Conservation (phyloP, 495 filamentous ascomycete genomes). For the Neurospora sp. region DNA sequence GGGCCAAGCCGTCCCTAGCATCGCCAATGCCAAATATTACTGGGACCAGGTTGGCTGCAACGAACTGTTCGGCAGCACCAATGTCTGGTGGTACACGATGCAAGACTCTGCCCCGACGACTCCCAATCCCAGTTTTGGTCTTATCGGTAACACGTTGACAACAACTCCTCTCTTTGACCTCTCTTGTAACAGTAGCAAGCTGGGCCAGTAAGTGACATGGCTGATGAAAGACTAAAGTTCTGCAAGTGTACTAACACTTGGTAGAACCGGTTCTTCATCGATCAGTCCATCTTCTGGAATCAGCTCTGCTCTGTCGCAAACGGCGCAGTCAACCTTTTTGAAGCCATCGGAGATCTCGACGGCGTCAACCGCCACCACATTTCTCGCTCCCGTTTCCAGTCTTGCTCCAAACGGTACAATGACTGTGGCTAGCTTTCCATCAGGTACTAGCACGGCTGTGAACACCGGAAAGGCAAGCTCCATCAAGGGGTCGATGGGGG, state of each 20-base stretch:
- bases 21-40: constrained; percentile 64
- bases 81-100: constrained; percentile 71
- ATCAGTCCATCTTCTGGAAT: background rate
- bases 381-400: background rate
- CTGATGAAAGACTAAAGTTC: background rate
- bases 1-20: constrained; percentile 51
- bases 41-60: constrained; percentile 72
- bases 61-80: constrained; percentile 53
- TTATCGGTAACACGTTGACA: constrained; percentile 31
- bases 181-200: constrained; percentile 31
- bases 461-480: background rate
- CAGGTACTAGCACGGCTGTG: background rate
- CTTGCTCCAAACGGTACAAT: background rate
- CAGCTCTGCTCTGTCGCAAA: background rate
- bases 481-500: constrained; percentile 15
- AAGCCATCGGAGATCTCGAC: background rate
- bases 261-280: constrained; percentile 8
- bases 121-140: constrained; percentile 62
- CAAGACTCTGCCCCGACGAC: constrained; percentile 49
- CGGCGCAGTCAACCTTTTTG: background rate
- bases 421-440: background rate
- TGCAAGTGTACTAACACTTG: background rate
- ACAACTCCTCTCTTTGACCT: constrained; percentile 56
- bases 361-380: background rate
- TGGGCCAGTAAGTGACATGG: background rate